Conservation (phyloP, 2,329 filamentous ascomycete species). For the Calonectria hawksworthii region DNA sequence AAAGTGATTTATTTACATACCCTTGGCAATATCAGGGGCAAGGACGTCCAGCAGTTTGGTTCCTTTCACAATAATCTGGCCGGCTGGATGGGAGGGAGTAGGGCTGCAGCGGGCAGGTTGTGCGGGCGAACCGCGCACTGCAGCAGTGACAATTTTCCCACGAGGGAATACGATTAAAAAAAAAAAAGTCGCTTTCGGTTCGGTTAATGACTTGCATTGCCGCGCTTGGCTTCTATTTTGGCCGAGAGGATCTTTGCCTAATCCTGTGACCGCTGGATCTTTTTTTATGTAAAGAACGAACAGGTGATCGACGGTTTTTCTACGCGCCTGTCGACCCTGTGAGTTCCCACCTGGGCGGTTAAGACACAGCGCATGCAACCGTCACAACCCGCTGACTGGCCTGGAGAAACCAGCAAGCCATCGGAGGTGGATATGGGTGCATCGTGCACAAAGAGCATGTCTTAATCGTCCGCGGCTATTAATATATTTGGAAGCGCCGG, state of each 20-base stretch:
- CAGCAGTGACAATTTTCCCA: not conserved
- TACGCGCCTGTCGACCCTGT: not conserved
- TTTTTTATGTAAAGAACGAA: not conserved
- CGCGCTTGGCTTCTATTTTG: not conserved
- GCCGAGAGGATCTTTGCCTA: not conserved
- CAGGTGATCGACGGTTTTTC: not conserved
- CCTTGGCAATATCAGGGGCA: not conserved
- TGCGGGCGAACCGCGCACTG: not conserved
- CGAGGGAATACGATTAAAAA: not conserved
- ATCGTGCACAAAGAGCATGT: not conserved
- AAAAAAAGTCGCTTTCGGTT: not conserved
- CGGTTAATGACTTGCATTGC: not conserved
- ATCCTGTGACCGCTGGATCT: not conserved
- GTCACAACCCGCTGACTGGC: not conserved
- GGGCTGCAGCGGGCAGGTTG: not conserved
- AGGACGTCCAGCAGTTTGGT: not conserved
- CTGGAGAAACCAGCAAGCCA: not conserved
- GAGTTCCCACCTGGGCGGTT: constrained; percentile 2
- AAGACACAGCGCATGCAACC: not conserved
- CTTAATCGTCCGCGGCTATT: constrained; percentile 25
- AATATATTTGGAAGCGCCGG: constrained; percentile 33
- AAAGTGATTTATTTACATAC: not conserved
- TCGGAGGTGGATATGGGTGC: not conserved
- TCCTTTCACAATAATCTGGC: not conserved
- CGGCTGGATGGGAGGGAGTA: not conserved